Evolutionary conservation across 2,329 filamentous ascomycete genomes (phyloP), one percentile per base, ranked within the genome.

Genomic region (Aspergillus floridensis): DNA sequence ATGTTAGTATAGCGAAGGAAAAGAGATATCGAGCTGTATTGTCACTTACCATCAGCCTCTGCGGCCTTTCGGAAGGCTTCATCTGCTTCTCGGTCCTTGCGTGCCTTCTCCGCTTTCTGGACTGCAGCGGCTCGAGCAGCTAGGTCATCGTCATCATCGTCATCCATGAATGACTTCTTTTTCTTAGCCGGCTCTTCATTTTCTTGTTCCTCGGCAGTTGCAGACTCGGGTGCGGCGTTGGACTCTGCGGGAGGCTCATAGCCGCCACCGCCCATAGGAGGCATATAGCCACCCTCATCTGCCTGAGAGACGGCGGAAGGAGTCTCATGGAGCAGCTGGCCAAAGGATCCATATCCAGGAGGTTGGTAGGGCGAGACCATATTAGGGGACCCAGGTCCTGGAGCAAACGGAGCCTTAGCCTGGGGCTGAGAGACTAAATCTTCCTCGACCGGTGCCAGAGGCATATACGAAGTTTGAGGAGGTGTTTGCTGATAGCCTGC

Each of bases 11-110:
- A 19, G 16, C 14, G 32, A 35, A 35, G 11, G 11, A 35, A 19
- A 19, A 19, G 38, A 53, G 32, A 59, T 24, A 6, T 6, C 14
- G 32, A 21, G 29, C 12, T 12, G 19, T 19, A 54, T 3, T 4
- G 58, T 5, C 16, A 65, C 78, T 71, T 78, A 82, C 81, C 85
- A 74, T 88, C 85, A 60, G 82, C 84, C 77, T 86, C 92, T 0
- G 92, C 93, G 26, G 91, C 91, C 74, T 88, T 92, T 57, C 87
- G 86, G 80, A 97, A 91, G 73, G 92, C 87, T 68, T 96, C 93
- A 59, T 92, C 89, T 51, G 93, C 92, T 73, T 92, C 89, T 24
- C 86, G 84, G 68, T 96, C 91, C 68, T 86, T 88, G 12, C 89
- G 87, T 44, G 83, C 78, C 72, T 88, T 83, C 72, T 89, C 88